These are phyloP conservation scores for Friedmanniomyces endolithicus DNA, from an alignment of 495 filamentous ascomycete species.

Conservation along the genomic window DNA sequence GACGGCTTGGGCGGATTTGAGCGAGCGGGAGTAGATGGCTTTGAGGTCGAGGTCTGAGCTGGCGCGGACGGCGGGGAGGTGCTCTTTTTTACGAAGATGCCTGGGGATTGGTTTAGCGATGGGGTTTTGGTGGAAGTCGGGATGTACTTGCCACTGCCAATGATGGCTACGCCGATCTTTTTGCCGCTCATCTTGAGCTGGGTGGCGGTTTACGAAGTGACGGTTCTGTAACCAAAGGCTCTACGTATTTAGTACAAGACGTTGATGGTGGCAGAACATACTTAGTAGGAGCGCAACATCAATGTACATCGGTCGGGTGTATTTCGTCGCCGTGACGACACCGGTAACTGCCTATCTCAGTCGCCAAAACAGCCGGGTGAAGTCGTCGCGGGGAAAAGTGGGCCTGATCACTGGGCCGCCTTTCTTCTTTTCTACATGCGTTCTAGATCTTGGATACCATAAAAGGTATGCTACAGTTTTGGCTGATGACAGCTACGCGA, in stretches of 20 bases:
- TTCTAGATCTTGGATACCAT: no score
- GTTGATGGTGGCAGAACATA: no score
- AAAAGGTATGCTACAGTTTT: no score
- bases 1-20: constrained; percentile 26
- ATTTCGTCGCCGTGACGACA: not conserved
- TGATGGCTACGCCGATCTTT: constrained; percentile 49
- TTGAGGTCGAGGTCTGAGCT: constrained; percentile 23
- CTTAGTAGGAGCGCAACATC: no score
- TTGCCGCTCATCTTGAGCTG: constrained; percentile 3
- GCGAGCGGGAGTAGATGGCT: constrained; percentile 34
- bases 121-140: not conserved
- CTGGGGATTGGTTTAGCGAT: constrained; percentile 9
- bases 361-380: not conserved
- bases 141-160: constrained; percentile 46
- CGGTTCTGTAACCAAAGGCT: no score
- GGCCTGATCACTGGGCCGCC: no score
- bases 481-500: not conserved
- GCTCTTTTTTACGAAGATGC: constrained; percentile 37
- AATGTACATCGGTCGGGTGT: no score
- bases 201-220: not conserved
- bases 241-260: no score
- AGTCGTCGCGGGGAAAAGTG: not conserved
- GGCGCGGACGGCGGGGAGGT: constrained; percentile 40
- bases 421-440: no score
- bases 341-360: not conserved